Evolutionary conservation across 495 filamentous ascomycete species (phyloP).

Genomic region (Neurospora cerealis): DNA sequence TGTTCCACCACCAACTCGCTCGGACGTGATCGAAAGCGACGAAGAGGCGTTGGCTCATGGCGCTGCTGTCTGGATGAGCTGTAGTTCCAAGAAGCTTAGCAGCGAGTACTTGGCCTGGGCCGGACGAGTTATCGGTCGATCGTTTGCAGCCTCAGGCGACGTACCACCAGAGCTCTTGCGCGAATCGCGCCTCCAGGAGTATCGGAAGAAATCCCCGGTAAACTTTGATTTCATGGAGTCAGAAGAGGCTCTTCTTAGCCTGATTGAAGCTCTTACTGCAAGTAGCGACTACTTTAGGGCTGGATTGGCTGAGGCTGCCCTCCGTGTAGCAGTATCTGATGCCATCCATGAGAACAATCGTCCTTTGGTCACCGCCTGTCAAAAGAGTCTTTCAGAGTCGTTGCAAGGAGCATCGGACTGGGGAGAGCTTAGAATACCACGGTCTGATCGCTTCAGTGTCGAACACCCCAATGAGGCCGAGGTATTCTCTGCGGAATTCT

Average conservation of each 20-base stretch:
- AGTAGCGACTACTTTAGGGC: constrained; percentile 52
- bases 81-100: constrained; percentile 49
- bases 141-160: constrained; percentile 66
- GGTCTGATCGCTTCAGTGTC: constrained; percentile 28
- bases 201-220: constrained; percentile 30
- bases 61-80: constrained; percentile 62
- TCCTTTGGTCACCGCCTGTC: constrained; percentile 39
- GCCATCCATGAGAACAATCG: constrained; percentile 31
- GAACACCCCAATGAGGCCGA: constrained; percentile 10
- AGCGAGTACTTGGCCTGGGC: constrained; percentile 73
- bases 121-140: constrained; percentile 70
- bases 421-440: constrained; percentile 36
- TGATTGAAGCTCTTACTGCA: constrained; percentile 58
- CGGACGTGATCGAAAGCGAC: constrained; percentile 55
- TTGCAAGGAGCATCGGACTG: constrained; percentile 38
- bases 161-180: constrained; percentile 47
- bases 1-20: constrained; percentile 38
- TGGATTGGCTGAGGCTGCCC: constrained; percentile 66
- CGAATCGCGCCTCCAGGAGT: constrained; percentile 45
- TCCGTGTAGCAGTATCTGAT: constrained; percentile 59
- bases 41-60: constrained; percentile 48
- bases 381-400: constrained; percentile 31
- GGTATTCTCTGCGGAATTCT: constrained; percentile 22
- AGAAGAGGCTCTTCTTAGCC: constrained; percentile 45
- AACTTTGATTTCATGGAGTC: constrained; percentile 22